Evolutionary conservation across 2,329 filamentous ascomycete species (phyloP), one percentile per base, ranked within the genome.

Genomic region (Colletotrichum sidae): DNA sequence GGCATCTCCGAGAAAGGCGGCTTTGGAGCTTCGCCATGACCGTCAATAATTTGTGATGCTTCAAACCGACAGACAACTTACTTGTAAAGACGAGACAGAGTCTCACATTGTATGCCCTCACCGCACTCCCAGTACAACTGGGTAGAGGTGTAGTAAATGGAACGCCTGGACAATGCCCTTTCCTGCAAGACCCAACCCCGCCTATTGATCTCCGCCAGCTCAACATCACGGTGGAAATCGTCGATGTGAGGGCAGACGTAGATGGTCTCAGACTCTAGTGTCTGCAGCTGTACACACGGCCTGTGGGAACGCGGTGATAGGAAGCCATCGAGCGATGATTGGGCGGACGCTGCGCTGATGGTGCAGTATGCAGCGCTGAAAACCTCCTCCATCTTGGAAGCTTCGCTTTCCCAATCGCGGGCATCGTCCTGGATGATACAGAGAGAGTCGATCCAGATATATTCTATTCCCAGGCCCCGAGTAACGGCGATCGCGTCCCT

Each of bases 171-270:
- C 2, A 81, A 65, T 0, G 72, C 74, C n/a, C 73, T 69, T 59
- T 80, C 79, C 58, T 81, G 78, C 6, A 80, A 46, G 1, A 80
- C 78, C 79, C 79, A 81, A 1, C 75, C 78, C 2, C 79, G 69
- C 6, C 62, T 68, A 55, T 73, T 78, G 2, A 82, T 66, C 1
- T 65, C 9, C 0, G 73, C 68, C 0, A 74, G 47, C 1, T 74
- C 68, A 1, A 80, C 77, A 15, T 81, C 60, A 13, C 34, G 11
- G 6, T 69, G 47, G 60, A 80, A 80, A 60, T 79, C 67, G 54
- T 79, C 77, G 3, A 77, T 71, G 12, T 57, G 13, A 11, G 69
- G 45, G 38, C 74, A 76, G 13, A 75, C 45, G 45, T 73, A 76
- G 13, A 6, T n/a, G 15, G 41, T 44, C 1, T n/a, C 41, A 25